Conservation (phyloP, 2,329 filamentous ascomycete genomes). For the Aspergillus ibericus region DNA sequence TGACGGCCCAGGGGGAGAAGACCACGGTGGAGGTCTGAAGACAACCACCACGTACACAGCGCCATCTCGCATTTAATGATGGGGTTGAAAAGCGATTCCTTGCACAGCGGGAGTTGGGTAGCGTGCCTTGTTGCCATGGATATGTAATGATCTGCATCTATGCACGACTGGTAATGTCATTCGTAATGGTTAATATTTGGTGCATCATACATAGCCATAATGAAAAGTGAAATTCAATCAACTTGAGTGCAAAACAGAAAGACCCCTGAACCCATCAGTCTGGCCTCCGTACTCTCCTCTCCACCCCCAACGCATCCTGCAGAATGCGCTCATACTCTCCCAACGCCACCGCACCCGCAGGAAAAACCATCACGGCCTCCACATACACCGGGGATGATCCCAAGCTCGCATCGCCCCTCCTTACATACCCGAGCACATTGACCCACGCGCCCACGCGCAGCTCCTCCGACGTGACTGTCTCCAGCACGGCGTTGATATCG, state of each 20-base stretch:
- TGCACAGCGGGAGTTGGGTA: slow-evolving; percentile 10
- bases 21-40: slow-evolving; percentile 18
- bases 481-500: slow-evolving; percentile 70
- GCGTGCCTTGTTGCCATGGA: neutral
- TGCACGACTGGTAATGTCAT: neutral
- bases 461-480: slow-evolving; percentile 62
- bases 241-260: neutral
- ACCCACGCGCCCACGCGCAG: slow-evolving; percentile 79
- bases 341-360: slow-evolving; percentile 70
- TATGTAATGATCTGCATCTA: neutral
- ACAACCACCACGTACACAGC: no score
- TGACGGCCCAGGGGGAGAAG: slow-evolving; percentile 16
- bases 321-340: slow-evolving; percentile 68
- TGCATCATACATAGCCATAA: neutral
- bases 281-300: slow-evolving; percentile 27
- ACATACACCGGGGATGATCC: slow-evolving; percentile 48
- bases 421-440: slow-evolving; percentile 80
- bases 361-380: slow-evolving; percentile 77
- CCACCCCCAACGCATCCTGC: slow-evolving; percentile 37
- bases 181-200: neutral
- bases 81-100: slow-evolving; percentile 11
- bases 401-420: slow-evolving; percentile 3
- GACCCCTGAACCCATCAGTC: neutral
- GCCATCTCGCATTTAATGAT: neutral
- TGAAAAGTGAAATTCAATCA: neutral